phyloP scores from a whole-genome alignment of 352 stramenopile genomes.

The Pythium insidiosum region DNA sequence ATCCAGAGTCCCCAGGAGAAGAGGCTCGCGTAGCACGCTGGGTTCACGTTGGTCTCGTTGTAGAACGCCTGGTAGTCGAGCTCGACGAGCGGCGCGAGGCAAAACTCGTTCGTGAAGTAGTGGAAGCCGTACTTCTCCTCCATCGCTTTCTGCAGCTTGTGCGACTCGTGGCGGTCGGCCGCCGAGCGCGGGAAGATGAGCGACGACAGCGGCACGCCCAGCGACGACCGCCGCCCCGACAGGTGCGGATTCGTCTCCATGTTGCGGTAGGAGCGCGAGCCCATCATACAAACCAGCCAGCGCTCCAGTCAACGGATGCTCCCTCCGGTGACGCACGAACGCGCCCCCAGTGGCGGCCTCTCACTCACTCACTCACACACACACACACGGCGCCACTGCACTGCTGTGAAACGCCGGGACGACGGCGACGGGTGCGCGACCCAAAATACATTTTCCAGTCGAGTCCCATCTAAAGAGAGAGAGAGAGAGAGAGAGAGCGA shows the following conservation, averaged over 20 bases:
- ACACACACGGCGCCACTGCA: too few species aligned
- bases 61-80: conserved; percentile 78
- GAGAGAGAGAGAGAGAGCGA: too few species aligned
- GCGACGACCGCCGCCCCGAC: conserved; percentile 35
- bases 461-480: too few species aligned
- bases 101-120: conserved; percentile 75
- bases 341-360: too few species aligned
- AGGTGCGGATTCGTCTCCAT: conserved; percentile 3
- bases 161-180: conserved; percentile 53
- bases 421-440: too few species aligned
- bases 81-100: conserved; percentile 40
- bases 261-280: too few species aligned
- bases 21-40: conserved; percentile 53
- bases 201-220: conserved; percentile 53
- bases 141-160: conserved; percentile 51
- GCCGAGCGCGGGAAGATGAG: conserved; percentile 71
- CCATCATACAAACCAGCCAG: too few species aligned
- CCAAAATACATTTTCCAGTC: too few species aligned
- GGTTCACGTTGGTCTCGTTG: conserved; percentile 56
- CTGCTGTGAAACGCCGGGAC: too few species aligned
- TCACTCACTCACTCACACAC: too few species aligned
- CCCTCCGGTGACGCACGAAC: too few species aligned
- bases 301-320: too few species aligned
- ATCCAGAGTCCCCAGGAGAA: conserved; percentile 54
- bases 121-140: conserved; percentile 81